Conservation (phyloP, 73 alveolate genomes). For the Effrenium voratum region DNA sequence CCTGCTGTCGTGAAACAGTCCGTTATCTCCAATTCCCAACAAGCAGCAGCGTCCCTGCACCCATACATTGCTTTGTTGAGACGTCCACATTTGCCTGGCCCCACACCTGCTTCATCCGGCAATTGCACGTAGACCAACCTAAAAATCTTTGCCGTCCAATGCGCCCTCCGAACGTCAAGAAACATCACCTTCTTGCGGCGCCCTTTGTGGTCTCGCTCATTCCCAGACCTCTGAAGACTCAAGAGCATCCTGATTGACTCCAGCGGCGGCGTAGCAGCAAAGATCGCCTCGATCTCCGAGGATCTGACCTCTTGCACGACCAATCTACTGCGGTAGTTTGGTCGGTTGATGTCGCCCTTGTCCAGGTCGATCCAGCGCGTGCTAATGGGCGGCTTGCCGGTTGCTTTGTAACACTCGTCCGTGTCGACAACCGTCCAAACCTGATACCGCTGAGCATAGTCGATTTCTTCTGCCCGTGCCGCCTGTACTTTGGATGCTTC, state of each 20-base stretch:
- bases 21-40: background rate
- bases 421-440: background rate
- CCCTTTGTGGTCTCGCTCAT: background rate
- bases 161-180: slow-evolving; percentile 1
- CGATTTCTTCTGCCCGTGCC: slow-evolving; percentile 6
- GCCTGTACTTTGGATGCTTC: background rate
- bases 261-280: slow-evolving; percentile 40
- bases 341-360: background rate
- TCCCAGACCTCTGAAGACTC: background rate
- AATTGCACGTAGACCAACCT: background rate
- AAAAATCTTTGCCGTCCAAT: background rate
- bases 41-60: background rate
- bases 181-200: background rate
- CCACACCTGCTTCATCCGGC: background rate
- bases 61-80: slow-evolving; percentile 28
- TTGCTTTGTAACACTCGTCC: background rate
- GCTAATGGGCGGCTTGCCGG: background rate
- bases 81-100: background rate
- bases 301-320: background rate
- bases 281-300: background rate
- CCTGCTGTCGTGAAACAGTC: background rate
- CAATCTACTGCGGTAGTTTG: background rate
- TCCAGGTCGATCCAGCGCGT: slow-evolving; percentile 33
- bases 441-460: background rate
- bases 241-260: slow-evolving; percentile 1